Percentiles rank a stretch among this genome's conserved stretches.
phyloP scores from a whole-genome alignment of 768 basidiomycete genomes.

The Naganishia onofrii region DNA sequence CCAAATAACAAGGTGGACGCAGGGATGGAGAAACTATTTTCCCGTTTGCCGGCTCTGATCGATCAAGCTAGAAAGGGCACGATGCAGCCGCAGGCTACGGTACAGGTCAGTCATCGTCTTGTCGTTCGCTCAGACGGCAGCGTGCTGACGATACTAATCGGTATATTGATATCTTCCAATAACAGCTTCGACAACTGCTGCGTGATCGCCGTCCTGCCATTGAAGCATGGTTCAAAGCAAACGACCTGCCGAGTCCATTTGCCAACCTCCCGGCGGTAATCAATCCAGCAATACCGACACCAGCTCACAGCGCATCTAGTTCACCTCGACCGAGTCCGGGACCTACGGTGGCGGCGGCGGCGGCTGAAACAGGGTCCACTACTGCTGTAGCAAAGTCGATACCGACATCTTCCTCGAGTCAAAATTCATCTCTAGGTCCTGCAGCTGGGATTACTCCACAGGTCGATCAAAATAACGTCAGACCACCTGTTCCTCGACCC shows the following conservation, averaged over 20 bases:
- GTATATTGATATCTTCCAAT: background rate
- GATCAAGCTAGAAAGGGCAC: constrained; percentile 21
- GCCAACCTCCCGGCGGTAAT: background rate
- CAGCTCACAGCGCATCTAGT: background rate
- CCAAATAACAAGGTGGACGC: constrained; percentile 18
- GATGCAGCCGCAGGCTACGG: constrained; percentile 10
- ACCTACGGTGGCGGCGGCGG: background rate
- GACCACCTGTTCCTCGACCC: constrained; percentile 12
- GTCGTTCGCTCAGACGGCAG: background rate
- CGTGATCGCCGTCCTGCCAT: constrained; percentile 7
- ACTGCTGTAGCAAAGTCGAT: background rate
- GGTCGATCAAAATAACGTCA: background rate
- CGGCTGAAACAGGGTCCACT: background rate
- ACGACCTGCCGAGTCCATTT: constrained; percentile 9
- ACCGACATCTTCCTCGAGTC: background rate
- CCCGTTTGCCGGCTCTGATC: constrained; percentile 8
- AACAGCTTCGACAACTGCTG: constrained; percentile 15
- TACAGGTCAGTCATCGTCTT: background rate
- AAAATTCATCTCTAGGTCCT: background rate
- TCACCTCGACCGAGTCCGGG: constrained; percentile 16
- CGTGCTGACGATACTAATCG: background rate
- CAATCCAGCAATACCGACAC: constrained; percentile 12
- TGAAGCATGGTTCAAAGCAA: constrained; percentile 10
- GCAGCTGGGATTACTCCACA: background rate
- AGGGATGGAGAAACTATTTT: constrained; percentile 24